Evolutionary conservation across 2,329 filamentous ascomycete genomes (phyloP).

Genomic region (Pezicula radicicola): DNA sequence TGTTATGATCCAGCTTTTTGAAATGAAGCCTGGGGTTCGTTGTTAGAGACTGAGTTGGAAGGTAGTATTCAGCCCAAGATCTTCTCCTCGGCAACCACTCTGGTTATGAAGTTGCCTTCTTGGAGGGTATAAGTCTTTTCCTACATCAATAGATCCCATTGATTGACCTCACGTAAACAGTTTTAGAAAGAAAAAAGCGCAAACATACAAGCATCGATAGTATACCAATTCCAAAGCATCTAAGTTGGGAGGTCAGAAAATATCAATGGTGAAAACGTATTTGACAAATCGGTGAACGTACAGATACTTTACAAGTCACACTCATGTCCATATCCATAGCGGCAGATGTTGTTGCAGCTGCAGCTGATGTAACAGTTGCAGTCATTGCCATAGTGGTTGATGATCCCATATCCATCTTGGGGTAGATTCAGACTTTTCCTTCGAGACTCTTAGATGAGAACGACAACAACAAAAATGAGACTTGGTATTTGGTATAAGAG

Average conservation of each 20-base stretch:
- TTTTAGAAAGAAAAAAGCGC: not conserved
- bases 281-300: not conserved
- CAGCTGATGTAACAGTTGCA: slow-evolving; percentile 4
- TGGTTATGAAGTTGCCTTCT: not conserved
- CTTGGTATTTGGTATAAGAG: too few species aligned
- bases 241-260: slow-evolving; percentile 26
- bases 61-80: too few species aligned
- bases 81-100: too few species aligned
- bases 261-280: not conserved
- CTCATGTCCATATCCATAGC: slow-evolving; percentile 13
- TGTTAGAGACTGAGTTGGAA: not conserved
- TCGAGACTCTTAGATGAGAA: not conserved
- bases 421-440: not conserved
- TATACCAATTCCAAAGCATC: slow-evolving; percentile 83
- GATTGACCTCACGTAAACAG: too few species aligned
- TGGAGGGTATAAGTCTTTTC: not conserved
- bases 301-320: slow-evolving; percentile 13
- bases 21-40: slow-evolving; percentile 52
- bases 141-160: too few species aligned
- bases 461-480: not conserved
- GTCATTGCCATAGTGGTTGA: slow-evolving; percentile 9
- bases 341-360: slow-evolving; percentile 3
- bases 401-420: slow-evolving; percentile 19
- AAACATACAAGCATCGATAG: slow-evolving; percentile 56
- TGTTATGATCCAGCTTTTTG: slow-evolving; percentile 65